Evolutionary conservation across 495 filamentous ascomycete genomes (phyloP).

Genomic region (Cladorrhinum samala): DNA sequence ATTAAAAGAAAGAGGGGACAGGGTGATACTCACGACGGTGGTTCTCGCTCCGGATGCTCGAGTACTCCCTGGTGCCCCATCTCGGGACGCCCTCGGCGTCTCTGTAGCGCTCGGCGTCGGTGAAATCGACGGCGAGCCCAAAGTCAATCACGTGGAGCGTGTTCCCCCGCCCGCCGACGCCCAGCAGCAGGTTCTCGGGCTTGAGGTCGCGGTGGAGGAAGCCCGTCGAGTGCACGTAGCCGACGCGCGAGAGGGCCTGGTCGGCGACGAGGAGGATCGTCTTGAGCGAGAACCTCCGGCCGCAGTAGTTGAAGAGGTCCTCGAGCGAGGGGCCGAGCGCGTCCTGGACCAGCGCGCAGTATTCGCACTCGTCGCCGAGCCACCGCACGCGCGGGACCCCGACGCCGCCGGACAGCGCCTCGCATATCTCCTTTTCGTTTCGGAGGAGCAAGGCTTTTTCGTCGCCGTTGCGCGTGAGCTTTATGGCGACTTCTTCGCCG

Average conservation of each 20-base stretch:
- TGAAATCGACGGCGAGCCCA: constrained; percentile 20
- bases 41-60: constrained; percentile 29
- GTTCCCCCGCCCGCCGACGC: constrained; percentile 27
- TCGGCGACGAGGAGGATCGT: constrained; percentile 35
- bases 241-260: constrained; percentile 28
- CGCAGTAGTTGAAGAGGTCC: constrained; percentile 32
- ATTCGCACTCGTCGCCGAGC: constrained; percentile 24
- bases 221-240: constrained; percentile 30
- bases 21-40: constrained; percentile 20
- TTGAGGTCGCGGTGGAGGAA: constrained; percentile 35
- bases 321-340: constrained; percentile 37
- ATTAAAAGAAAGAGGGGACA: not conserved
- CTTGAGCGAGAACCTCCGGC: constrained; percentile 33
- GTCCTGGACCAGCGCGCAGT: constrained; percentile 25
- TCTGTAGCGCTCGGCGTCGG: constrained; percentile 7
- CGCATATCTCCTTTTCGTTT: constrained; percentile 22
- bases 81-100: constrained; percentile 7
- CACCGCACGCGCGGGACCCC: constrained; percentile 29
- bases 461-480: constrained; percentile 21
- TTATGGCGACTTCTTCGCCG: constrained; percentile 31
- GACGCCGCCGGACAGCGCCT: constrained; percentile 16
- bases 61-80: constrained; percentile 18
- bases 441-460: constrained; percentile 14
- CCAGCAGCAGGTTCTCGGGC: constrained; percentile 34
- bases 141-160: constrained; percentile 29